These are phyloP conservation scores for Leccinellum rugosiceps DNA, from an alignment of 768 basidiomycete species.

Conservation along the genomic window DNA sequence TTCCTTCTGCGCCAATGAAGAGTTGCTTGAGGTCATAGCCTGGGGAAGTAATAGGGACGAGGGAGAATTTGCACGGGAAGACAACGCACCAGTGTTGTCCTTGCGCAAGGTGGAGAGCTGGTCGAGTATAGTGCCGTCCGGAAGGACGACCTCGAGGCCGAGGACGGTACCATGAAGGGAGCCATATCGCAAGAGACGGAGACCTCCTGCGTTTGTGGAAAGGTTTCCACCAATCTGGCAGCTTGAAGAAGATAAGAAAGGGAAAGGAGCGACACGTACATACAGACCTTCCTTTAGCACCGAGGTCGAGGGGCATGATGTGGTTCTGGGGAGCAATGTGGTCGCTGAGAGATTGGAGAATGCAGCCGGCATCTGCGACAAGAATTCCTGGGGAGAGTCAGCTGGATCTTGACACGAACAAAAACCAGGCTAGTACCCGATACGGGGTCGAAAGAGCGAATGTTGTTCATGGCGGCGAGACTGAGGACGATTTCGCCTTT, in stretches of 20 bases:
- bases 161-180: constrained; percentile 93
- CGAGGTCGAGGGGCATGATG: constrained; percentile 95
- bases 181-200: constrained; percentile 90
- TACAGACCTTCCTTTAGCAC: constrained; percentile 88
- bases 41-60: constrained; percentile 27
- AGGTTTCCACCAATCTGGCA: constrained; percentile 99
- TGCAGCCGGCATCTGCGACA: constrained; percentile 91
- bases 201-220: constrained; percentile 96
- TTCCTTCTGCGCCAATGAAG: constrained; percentile 97
- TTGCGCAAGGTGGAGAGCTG: constrained; percentile 89
- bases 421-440: constrained; percentile 51
- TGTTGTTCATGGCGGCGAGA: constrained; percentile 74
- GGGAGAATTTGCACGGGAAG: background rate
- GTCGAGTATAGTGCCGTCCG: constrained; percentile 89
- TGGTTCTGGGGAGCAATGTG: constrained; percentile 84
- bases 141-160: constrained; percentile 92
- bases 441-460: constrained; percentile 80
- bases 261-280: background rate
- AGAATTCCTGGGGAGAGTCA: constrained; percentile 62
- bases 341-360: constrained; percentile 85
- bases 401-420: constrained; percentile 2
- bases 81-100: constrained; percentile 85
- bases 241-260: constrained; percentile 35
- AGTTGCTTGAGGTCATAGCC: constrained; percentile 98
- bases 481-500: constrained; percentile 86